Base-by-base conservation (phyloP, 306 rosid genomes). In the Vigna nakashimae region DNA sequence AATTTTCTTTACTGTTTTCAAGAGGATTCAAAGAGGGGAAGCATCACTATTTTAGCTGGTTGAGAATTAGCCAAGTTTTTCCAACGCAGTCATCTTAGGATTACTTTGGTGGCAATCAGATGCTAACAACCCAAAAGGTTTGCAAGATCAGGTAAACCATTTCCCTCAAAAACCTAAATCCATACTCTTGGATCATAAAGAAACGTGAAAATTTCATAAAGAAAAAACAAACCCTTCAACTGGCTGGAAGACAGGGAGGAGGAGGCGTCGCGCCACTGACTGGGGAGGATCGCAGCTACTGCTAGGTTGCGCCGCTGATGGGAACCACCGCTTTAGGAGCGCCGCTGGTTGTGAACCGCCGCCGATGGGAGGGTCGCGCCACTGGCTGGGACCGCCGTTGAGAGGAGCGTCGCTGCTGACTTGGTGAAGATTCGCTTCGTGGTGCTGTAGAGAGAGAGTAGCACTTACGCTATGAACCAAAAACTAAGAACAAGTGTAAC, bases 71-170 rank as follows among this genome's bases (percentile, higher is more conserved):
- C 3, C 99, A 92, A 85, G 99, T 96, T 74, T 96, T 26, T 82
- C 97, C 64, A 96, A 98, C 5, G 97, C 98, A 46, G 17, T 92
- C 38, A 92, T 96, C 64, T 82, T 96, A 78, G 99, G 99, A 42
- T 83, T 96, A 77, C 94, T 96, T 1, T 96, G 99, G 99, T 96
- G 98, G 99, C 97, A 83, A 63, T 92, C 97, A 18, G 96, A 91
- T 84, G 80, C 85, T 58, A 73, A 7, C 62, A 73, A 62, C 65
- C 90, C 87, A 14, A 86, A 88, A 50, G 94, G 88, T 67, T 86
- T 88, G 65, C 96, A 91, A 83, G 99, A 96, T 69, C 98, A 96
- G 99, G 99, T 91, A 80, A 81, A 46, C 30, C 7, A 43, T 68
- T 18, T 53, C 58, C 63, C 7, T 24, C 51, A 30, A 67, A 34